These are phyloP conservation scores for Vaucheria bursata DNA, from an alignment of 352 stramenopile genomes.

Conservation along the genomic window DNA sequence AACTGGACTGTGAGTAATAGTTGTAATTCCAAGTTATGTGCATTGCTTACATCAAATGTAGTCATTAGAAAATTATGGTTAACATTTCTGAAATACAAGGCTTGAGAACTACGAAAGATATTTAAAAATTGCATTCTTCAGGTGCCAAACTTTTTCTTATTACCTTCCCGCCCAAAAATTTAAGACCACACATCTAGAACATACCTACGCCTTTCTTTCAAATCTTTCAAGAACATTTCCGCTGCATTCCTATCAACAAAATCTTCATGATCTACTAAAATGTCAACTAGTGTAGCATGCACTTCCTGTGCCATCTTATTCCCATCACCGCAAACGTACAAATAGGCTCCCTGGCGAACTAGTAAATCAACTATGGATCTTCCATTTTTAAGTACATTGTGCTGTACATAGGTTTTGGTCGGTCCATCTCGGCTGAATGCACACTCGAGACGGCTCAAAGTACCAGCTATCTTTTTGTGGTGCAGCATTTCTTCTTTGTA, in stretches of 20 bases:
- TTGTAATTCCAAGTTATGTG: too few species aligned
- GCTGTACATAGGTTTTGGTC: constrained; percentile 60
- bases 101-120: too few species aligned
- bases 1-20: too few species aligned
- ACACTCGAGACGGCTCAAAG: neutral
- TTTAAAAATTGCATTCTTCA: too few species aligned
- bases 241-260: constrained; percentile 55
- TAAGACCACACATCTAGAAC: constrained; percentile 74
- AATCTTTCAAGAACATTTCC: constrained; percentile 55
- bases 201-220: constrained; percentile 67
- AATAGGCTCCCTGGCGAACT: constrained; percentile 58
- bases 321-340: constrained; percentile 78
- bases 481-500: neutral
- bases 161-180: too few species aligned
- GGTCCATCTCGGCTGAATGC: constrained; percentile 7
- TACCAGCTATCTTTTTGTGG: neutral
- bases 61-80: too few species aligned
- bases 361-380: constrained; percentile 55
- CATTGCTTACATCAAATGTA: too few species aligned
- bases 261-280: constrained; percentile 60
- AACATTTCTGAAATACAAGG: too few species aligned
- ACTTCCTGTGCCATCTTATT: constrained; percentile 75
- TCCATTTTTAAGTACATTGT: constrained; percentile 60
- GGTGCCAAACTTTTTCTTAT: too few species aligned
- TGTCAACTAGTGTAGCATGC: constrained; percentile 57